These are phyloP conservation scores for Herpetospermum pedunculosum DNA, from an alignment of 306 rosid species.

Conservation along the genomic window DNA sequence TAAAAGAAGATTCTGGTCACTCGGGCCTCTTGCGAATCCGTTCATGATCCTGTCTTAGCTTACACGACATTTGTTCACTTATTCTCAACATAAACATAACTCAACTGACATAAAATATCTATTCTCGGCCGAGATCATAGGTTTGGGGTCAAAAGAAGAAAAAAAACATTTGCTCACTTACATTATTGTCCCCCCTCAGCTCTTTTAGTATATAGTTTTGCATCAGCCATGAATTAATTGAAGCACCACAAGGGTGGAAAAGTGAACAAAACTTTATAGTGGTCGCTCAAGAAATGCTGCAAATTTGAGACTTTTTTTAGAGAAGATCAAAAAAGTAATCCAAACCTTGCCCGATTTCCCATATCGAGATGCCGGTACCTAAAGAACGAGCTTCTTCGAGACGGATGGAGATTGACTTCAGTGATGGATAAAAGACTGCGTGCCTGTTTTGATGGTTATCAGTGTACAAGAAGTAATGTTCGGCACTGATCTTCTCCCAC, in stretches of 20 bases:
- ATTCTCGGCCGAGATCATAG: too few species aligned
- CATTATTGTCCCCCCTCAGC: background rate
- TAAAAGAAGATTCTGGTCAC: background rate
- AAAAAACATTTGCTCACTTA: background rate
- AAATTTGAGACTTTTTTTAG: conserved; percentile 9
- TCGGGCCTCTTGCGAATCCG: background rate
- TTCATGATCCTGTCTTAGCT: background rate
- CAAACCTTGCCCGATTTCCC: conserved; percentile 99
- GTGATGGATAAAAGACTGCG: conserved; percentile 78
- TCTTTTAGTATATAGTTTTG: background rate
- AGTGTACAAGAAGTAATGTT: conserved; percentile 58
- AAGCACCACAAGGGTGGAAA: background rate
- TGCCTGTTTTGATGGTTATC: conserved; percentile 43
- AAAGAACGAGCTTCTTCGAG: conserved; percentile 75
- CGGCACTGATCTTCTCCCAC: conserved; percentile 81
- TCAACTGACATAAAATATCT: too few species aligned
- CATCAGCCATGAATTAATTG: background rate
- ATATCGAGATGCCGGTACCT: conserved; percentile 85
- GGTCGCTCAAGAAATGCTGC: background rate
- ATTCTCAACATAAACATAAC: too few species aligned
- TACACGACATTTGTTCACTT: background rate
- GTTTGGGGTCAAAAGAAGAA: too few species aligned
- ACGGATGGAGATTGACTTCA: conserved; percentile 63
- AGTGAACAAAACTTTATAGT: background rate
- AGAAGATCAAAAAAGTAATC: conserved; percentile 81